Evolutionary conservation across 2,329 filamentous ascomycete genomes (phyloP).

Genomic region (Pseudohalonectria lignicola): DNA sequence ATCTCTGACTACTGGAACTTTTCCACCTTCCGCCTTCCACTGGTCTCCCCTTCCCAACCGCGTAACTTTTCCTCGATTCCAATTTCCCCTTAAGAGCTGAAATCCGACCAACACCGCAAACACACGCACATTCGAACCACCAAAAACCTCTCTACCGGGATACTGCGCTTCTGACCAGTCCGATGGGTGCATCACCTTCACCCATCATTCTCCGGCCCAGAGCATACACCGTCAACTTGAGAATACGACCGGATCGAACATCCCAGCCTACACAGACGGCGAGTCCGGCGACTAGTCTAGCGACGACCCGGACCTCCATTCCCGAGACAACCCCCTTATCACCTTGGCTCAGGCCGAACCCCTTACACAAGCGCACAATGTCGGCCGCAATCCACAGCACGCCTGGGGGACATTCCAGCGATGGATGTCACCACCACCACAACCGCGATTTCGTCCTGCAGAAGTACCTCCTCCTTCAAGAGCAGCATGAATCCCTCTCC

Average conservation of each 20-base stretch:
- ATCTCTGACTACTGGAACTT: too few relatives aligned
- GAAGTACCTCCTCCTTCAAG: constrained; percentile 41
- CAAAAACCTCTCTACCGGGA: too few relatives aligned
- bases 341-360: background rate
- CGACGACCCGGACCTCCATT: background rate
- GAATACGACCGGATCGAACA: background rate
- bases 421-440: constrained; percentile 11
- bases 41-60: too few relatives aligned
- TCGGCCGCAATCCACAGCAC: background rate
- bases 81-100: too few relatives aligned
- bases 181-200: background rate
- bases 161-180: too few relatives aligned
- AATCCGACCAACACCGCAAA: too few relatives aligned
- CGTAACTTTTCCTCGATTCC: too few relatives aligned
- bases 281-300: background rate
- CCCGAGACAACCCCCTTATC: background rate
- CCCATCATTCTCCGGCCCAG: background rate
- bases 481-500: constrained; percentile 41
- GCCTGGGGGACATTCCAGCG: background rate
- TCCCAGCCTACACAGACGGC: background rate
- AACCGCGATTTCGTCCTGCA: constrained; percentile 38
- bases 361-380: background rate
- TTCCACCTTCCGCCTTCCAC: too few relatives aligned
- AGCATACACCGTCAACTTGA: background rate
- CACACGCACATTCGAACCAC: too few relatives aligned